Evolutionary conservation across 2,329 filamentous ascomycete genomes (phyloP).

Genomic region (Alternaria triticimaculans): DNA sequence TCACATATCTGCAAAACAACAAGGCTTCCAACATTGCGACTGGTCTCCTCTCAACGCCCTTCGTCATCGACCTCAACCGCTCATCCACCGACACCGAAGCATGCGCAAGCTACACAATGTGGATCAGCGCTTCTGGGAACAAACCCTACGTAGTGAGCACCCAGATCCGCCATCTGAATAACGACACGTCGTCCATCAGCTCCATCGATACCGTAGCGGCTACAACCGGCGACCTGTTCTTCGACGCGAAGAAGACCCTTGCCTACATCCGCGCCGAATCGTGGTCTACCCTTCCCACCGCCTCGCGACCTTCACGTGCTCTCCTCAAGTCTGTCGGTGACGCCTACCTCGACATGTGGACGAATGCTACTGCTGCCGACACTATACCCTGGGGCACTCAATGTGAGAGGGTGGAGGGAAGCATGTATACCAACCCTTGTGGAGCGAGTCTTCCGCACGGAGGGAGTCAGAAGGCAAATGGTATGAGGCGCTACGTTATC

Average conservation of each 20-base stretch:
- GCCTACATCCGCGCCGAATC: conserved; percentile 36
- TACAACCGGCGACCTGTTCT: conserved; percentile 40
- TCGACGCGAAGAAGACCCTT: conserved; percentile 36
- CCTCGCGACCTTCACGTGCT: conserved; percentile 30
- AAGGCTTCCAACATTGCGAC: conserved; percentile 31
- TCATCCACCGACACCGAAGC: conserved; percentile 32
- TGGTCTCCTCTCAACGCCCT: conserved; percentile 24
- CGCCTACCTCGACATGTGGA: conserved; percentile 44
- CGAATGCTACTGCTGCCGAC: conserved; percentile 35
- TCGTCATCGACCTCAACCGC: conserved; percentile 34
- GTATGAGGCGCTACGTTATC: conserved; percentile 40
- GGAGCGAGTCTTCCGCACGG: conserved; percentile 30
- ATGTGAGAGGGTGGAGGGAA: conserved; percentile 39
- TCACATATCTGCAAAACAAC: conserved; percentile 42
- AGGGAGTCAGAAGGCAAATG: conserved; percentile 35
- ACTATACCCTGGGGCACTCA: conserved; percentile 38
- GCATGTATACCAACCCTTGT: conserved; percentile 33
- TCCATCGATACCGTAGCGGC: conserved; percentile 39
- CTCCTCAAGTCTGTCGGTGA: conserved; percentile 36
- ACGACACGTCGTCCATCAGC: conserved; percentile 29
- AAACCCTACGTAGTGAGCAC: conserved; percentile 39
- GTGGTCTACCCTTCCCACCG: conserved; percentile 28
- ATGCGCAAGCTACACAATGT: conserved; percentile 41
- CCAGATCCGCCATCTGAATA: conserved; percentile 32
- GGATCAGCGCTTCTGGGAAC: conserved; percentile 28